Base-by-base conservation (phyloP, 23 red algal species). In the Cyanidioschyzon merolae region DNA sequence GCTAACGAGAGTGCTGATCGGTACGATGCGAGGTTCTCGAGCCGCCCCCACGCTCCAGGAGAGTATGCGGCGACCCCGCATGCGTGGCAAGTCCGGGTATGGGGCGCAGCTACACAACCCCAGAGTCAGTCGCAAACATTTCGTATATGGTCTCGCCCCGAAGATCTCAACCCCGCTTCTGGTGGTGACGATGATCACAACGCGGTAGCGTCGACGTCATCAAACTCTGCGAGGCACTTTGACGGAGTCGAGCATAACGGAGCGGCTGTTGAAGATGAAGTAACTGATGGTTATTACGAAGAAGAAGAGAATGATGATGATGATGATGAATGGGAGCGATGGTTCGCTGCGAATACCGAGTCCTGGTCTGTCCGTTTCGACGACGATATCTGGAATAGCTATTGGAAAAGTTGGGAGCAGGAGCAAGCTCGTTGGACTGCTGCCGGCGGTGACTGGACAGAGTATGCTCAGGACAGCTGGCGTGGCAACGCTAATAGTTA, bases 281-380 rank as follows among this genome's bases (percentile, higher is more conserved):
- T 21, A 15, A 21, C 12, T 15, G 45, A 54, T 54, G 12, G 12
- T 15, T 7, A 21, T 15, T 15, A 7, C 21, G 45, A 7, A 54
- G 45, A n/a, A 0, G 79, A 7, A 32, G 78, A 82, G 37, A 54
- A 63, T 58, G 50, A 59, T 2, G 79, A 82, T 40, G 0, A 59
- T 1, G 30, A 68, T 25, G 79, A 35, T 40, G 51, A 82, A 24
- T 90, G 88, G 88, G 88, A 59, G 37, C 57, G 74, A 29, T 90
- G 88, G 88, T 85, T 80, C 68, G 88, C 81, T 15, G 39, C 78
- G 50, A 90, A 90, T 59, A 34, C 76, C 36, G 88, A 85, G 32
- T 68, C 80, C 58, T 90, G 88, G 88, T 59, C 68, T 26, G 77
- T 90, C 27, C 39, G 82, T 58, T 86, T 75, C 82, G 88, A 90